Evolutionary conservation across 345 rosid genomes (phyloP), one percentile per base, ranked within the genome.

Genomic region (Populus ilicifolia): DNA sequence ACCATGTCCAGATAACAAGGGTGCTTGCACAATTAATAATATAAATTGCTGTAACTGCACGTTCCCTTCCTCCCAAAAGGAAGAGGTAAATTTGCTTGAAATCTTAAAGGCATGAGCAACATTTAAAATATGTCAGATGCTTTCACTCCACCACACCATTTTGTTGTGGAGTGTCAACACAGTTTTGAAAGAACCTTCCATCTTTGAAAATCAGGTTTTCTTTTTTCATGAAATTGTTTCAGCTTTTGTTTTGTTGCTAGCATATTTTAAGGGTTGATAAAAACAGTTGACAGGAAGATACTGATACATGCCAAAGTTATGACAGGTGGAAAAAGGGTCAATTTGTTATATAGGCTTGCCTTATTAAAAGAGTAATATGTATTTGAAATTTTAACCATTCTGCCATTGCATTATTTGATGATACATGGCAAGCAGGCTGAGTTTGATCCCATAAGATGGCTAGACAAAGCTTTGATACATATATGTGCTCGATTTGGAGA

Each of bases 391-490:
- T 52, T 52, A 52, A 52, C 59, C 59, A 52, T 52, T 52, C 23
- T 67, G 3, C 48, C n/a, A 18, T 36, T 33, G 23, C 14, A 21
- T 67, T 38, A 4, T 33, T 18, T 65, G 54, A 69, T 80, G 69
- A 38, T 52, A 16, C 77, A 56, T 83, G 76, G 50, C 72, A 70
- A 81, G 81, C 86, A 96, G 98, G 89, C 91, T 29, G 97, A 88
- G 74, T 96, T 92, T 78, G 92, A 96, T 78, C 98, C 99, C 6
- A 90, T 92, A 83, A 89, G 99, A 79, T 96, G 99, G 98, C 88
- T 87, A 41, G 99, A 93, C 82, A 96, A 90, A 87, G 86, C 94
- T 70, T 85, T 96, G 85, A 89, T 96, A 83, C 89, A 87, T 82
- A 70, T 96, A 44, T 96, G 99, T 80, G 85, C 97, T 46, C 85